Conservation (phyloP, 2,329 filamentous ascomycete species). For the Aspergillus sp. region DNA sequence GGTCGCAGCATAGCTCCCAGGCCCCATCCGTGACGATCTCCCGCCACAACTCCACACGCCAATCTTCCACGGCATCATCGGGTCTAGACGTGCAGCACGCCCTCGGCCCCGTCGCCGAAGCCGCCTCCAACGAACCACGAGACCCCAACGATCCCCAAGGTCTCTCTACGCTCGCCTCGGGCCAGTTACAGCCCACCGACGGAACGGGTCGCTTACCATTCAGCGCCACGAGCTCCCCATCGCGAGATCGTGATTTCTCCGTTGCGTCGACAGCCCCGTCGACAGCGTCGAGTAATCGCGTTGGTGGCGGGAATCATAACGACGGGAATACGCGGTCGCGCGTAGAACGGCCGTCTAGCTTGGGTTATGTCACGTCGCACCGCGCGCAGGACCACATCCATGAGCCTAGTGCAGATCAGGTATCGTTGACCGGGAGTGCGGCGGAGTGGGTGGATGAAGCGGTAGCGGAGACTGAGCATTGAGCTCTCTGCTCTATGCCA, state of each 20-base stretch:
- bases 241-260: conserved; percentile 29
- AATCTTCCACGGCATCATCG: neutral
- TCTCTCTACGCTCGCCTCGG: conserved; percentile 4
- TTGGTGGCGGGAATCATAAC: conserved; percentile 7
- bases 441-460: conserved; percentile 38
- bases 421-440: conserved; percentile 33
- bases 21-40: conserved; percentile 48
- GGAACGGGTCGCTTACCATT: conserved; percentile 36
- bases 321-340: conserved; percentile 13
- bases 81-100: conserved; percentile 2
- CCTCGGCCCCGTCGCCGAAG: conserved; percentile 15
- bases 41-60: conserved; percentile 62
- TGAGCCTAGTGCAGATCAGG: conserved; percentile 30
- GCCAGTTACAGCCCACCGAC: conserved; percentile 18
- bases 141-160: conserved; percentile 9
- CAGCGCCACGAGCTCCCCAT: conserved; percentile 28
- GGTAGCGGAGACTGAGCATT: conserved; percentile 6
- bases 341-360: conserved; percentile 37
- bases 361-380: conserved; percentile 44
- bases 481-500: conserved; percentile 4
- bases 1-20: conserved; percentile 50
- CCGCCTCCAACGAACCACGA: conserved; percentile 3
- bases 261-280: conserved; percentile 30
- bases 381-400: conserved; percentile 43
- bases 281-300: conserved; percentile 28